Base-by-base conservation (phyloP, 83 land plant genomes). In the Picea mariana region DNA sequence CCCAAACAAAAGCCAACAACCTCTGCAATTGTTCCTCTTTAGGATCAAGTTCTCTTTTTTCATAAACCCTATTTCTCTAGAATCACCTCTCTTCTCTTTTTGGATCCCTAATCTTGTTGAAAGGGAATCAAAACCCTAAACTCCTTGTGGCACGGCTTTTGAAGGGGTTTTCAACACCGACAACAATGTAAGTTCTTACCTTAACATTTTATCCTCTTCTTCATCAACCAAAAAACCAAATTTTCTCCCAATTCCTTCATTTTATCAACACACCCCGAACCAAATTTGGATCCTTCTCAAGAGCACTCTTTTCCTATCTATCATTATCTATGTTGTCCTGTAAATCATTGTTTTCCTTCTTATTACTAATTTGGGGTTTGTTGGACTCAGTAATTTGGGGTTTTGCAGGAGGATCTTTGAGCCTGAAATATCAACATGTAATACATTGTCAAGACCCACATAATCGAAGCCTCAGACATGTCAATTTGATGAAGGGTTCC, bases 341-440 rank as follows among this genome's bases (percentile, higher is more conserved):
- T 66, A 24, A 26, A 66, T 66, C 68, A 8, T 24, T 11, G 12
- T 66, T 9, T 66, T 7, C 65, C 65, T 62, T 62, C n/a, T 17
- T 17, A 60, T 60, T 15, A 13, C 68, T 3, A 11, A 24, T 24
- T 26, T 66, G 31, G 31, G 31, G 31, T 27, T 27, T 27, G 31
- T 27, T 27, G 1, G 31, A 27, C 31, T 27, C 31, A 27, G 3
- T 24, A 66, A 4, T 66, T 66, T 66, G 8, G 31, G 9, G n/a
- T 66, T 42, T 73, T 73, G 44, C 20, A 42, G 52, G 42, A 42
- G 77, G 77, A 42, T 52, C 77, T 42, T 42, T 73, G 52, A 73
- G 77, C 2, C 34, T 15, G 0, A 42, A 38, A 6, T 73, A 73
- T 38, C 77, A 42, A 21, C 27, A 6, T 5, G 77, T 21, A 73